These are phyloP conservation scores for Echinosophora koreensis DNA, from an alignment of 306 rosid genomes.

Conservation along the genomic window DNA sequence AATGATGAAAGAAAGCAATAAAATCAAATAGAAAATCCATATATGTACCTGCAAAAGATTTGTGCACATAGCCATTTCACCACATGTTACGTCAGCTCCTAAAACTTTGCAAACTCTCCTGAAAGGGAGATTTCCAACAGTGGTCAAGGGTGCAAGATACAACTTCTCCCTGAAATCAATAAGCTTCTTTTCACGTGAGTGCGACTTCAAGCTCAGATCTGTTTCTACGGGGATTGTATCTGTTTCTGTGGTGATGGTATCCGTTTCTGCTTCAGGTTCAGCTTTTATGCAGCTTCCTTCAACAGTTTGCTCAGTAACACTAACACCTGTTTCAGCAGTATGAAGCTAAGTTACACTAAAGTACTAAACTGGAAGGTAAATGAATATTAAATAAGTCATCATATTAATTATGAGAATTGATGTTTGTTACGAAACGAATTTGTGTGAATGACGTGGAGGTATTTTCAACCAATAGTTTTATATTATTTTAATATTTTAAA, in stretches of 20 bases:
- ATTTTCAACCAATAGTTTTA: no score
- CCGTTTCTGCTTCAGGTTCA: conserved; percentile 54
- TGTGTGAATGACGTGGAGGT: no score
- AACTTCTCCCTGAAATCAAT: conserved; percentile 87
- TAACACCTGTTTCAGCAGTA: conserved; percentile 52
- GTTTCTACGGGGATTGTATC: conserved; percentile 55
- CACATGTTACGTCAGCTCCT: conserved; percentile 92
- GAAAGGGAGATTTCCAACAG: conserved; percentile 98
- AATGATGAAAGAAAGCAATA: conserved; percentile 29
- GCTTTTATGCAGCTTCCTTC: conserved; percentile 50
- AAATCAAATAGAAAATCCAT: conserved; percentile 41
- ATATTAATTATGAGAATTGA: background rate
- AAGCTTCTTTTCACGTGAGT: conserved; percentile 85
- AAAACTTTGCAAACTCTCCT: conserved; percentile 94
- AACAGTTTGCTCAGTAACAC: conserved; percentile 47
- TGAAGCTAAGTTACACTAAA: conserved; percentile 27
- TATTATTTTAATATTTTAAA: no score
- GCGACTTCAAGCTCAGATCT: conserved; percentile 70
- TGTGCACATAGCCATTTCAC: conserved; percentile 99
- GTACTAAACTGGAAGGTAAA: conserved; percentile 14
- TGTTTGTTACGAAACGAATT: no score
- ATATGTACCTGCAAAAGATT: conserved; percentile 87
- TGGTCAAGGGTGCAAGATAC: conserved; percentile 96
- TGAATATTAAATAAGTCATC: conserved; percentile 19
- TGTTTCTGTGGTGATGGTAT: conserved; percentile 55